Evolutionary conservation across 2,329 filamentous ascomycete genomes (phyloP), one percentile per base, ranked within the genome.

Genomic region (Gnomoniopsis sp.): DNA sequence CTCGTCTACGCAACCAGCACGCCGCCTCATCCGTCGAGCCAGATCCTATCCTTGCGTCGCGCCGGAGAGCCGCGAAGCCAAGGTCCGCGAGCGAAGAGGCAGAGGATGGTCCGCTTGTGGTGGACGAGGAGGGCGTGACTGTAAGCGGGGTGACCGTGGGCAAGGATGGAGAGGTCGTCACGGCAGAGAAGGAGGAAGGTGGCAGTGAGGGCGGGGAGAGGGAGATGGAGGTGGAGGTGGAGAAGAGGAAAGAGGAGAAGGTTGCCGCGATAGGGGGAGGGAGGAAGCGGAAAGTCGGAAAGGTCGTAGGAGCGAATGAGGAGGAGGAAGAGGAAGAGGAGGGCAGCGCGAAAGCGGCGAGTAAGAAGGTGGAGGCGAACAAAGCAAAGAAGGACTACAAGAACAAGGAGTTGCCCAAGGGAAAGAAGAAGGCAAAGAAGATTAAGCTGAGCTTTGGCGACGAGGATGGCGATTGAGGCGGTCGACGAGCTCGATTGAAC

Each of bases 31-130:
- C 78, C 69, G 71, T 73, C 72, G 67, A 71, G 41, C 75, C 84
- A 65, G 80, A 85, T 57, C 79, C 80, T 4, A 74, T 83, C 46
- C 74, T 84, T 41, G 77, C 80, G 1, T 75, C 74, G 6, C 76
- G 75, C 19, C 74, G 81, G 2, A 75, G 82, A n/a, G 75, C 78
- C 51, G 72, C 67, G 59, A 82, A 78, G 74, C 82, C 77, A 73
- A 80, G 79, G 38, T 84, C 82, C 17, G 83, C 77, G 60, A 86
- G 88, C 65, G 87, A 87, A 44, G 86, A 91, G 61, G 88, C 88
- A 14, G 90, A 93, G 65, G 90, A 93, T 70, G 87, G 80, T 52
- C 90, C 90, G 0, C 79, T 91, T 0, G 85, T 91, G 53, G 84
- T 95, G 3, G 84, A 93, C 64, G 89, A 91, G 69, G 79, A 82